Evolutionary conservation across 2,329 filamentous ascomycete genomes (phyloP), one percentile per base, ranked within the genome.

Genomic region (Arthrocladium fulminans): DNA sequence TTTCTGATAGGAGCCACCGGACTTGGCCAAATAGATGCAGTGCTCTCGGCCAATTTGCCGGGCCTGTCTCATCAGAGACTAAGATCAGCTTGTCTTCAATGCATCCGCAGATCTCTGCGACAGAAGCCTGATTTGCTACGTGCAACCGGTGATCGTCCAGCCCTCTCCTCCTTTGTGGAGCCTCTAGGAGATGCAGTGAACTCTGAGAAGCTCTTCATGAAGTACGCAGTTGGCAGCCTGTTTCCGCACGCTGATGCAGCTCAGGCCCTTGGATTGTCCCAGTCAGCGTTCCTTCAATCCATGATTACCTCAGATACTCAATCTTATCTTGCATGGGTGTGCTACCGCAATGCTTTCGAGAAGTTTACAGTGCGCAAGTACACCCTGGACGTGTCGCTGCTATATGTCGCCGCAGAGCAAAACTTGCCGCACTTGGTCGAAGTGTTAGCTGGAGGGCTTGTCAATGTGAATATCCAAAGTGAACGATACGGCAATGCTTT

Each of bases 1-100:
- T 71, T 67, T 46, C 57, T 72, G 9, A 20, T 45, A 7, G 35
- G 34, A 3, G 29, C 5, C 9, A 39, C 15, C 7, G 30, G 44
- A 22, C 32, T 39, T n/a, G 12, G 12, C 15, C 30, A 25, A 20
- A 8, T 47, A 3, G 19, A 39, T 9, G 17, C 19, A 3, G 4
- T 17, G 19, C 20, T 47, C n/a, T n/a, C 15, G 20, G 30, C 12
- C 12, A 47, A 39, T 19, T 10, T 39, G 10, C 30, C 13, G 4
- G 44, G 44, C 25, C 34, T 9, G 4, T 17, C 25, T 22, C 32
- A 47, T 39, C 15, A 20, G n/a, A 38, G 39, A 13, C 17, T 47
- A 19, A 25, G 10, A 20, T 15, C 4, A 13, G 20, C 19, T 19
- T 47, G 44, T 20, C 34, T 47, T 15, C 8, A 29, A 8, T 39